These are phyloP conservation scores for Hypoxylon sp. DNA, from an alignment of 2,329 filamentous ascomycete species.

Conservation along the genomic window DNA sequence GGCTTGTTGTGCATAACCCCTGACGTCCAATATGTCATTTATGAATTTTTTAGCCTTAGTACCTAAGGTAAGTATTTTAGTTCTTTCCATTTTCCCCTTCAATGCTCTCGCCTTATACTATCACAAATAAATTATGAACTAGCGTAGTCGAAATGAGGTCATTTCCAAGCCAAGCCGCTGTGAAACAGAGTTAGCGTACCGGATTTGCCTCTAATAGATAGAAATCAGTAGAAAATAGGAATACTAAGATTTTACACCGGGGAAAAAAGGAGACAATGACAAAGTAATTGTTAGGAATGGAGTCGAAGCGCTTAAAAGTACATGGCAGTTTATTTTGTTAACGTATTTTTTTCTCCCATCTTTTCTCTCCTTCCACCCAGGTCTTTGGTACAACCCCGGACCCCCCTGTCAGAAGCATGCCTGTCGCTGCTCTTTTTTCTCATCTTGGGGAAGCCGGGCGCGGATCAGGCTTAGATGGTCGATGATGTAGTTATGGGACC, in stretches of 20 bases:
- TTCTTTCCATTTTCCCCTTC: not conserved
- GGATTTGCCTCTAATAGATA: slow-evolving; percentile 26
- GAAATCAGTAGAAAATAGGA: not conserved
- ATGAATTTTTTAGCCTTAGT: slow-evolving; percentile 3
- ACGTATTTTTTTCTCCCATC: slow-evolving; percentile 19
- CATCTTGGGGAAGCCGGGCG: slow-evolving; percentile 47
- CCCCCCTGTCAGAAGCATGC: slow-evolving; percentile 35
- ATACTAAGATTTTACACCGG: slow-evolving; percentile 5
- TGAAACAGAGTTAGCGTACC: slow-evolving; percentile 31
- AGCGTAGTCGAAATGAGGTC: slow-evolving; percentile 32
- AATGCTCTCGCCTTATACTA: not conserved
- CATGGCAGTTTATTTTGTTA: slow-evolving; percentile 12
- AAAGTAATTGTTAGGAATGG: slow-evolving; percentile 9
- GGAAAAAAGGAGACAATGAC: slow-evolving; percentile 8
- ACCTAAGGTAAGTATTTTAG: not conserved
- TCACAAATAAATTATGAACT: slow-evolving; percentile 13
- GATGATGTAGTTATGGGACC: slow-evolving; percentile 50
- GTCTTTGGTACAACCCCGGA: slow-evolving; percentile 43
- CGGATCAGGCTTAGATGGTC: slow-evolving; percentile 46
- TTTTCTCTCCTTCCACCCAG: slow-evolving; percentile 38
- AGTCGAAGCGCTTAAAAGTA: slow-evolving; percentile 28
- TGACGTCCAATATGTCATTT: slow-evolving; percentile 27
- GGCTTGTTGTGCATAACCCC: slow-evolving; percentile 35
- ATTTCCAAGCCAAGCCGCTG: slow-evolving; percentile 29
- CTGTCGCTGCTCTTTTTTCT: slow-evolving; percentile 35